These are phyloP conservation scores for Aspergillus conjunctus DNA, from an alignment of 495 filamentous ascomycete genomes.

Conservation along the genomic window DNA sequence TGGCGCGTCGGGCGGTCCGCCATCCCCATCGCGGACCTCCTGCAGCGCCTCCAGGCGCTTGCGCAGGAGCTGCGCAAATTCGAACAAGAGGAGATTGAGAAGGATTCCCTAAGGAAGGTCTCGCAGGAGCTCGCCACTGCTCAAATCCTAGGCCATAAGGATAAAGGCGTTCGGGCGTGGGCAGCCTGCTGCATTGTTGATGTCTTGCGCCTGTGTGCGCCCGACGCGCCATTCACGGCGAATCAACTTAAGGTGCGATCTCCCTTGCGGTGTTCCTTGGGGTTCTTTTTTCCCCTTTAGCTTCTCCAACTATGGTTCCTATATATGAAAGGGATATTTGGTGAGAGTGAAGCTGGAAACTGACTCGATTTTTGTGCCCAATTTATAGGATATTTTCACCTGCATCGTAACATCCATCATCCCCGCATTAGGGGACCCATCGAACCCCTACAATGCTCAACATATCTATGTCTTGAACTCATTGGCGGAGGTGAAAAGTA, in stretches of 20 bases:
- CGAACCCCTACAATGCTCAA: constrained; percentile 88
- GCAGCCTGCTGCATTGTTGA: constrained; percentile 89
- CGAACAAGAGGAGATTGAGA: constrained; percentile 85
- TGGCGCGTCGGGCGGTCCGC: constrained; percentile 87
- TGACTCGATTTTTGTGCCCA: not conserved
- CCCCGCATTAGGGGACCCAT: constrained; percentile 82
- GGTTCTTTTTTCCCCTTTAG: not conserved
- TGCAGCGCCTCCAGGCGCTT: constrained; percentile 77
- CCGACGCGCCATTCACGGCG: constrained; percentile 90
- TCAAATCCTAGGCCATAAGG: constrained; percentile 85
- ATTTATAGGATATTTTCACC: constrained; percentile 82
- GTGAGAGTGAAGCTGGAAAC: not conserved
- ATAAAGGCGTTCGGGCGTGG: constrained; percentile 88
- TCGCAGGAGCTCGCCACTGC: constrained; percentile 86
- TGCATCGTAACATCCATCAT: constrained; percentile 82
- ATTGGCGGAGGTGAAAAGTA: constrained; percentile 89
- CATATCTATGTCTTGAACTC: constrained; percentile 88
- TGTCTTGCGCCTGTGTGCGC: constrained; percentile 89
- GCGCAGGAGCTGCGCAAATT: constrained; percentile 80
- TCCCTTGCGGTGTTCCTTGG: not conserved
- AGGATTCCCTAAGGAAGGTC: constrained; percentile 76
- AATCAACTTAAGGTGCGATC: constrained; percentile 81
- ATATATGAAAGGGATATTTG: not conserved
- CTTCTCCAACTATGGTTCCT: not conserved
- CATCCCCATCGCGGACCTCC: constrained; percentile 79